Percentiles rank a stretch among this genome's conserved stretches.
phyloP scores from a whole-genome alignment of 306 rosid species.

The Begonia masoniana region DNA sequence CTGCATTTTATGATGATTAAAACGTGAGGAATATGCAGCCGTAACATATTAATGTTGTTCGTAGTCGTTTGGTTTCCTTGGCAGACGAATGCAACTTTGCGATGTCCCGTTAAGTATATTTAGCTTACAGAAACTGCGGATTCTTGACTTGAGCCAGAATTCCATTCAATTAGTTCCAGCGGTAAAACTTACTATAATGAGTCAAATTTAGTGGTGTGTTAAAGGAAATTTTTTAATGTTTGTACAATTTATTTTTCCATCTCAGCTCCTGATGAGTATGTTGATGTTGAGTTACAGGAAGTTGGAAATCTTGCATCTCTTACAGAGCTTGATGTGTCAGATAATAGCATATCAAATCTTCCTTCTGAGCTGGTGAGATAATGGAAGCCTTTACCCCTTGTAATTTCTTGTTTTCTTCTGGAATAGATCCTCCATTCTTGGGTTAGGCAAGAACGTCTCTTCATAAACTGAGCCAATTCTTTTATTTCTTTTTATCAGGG shows the following conservation, averaged over 20 bases:
- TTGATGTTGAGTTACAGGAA: slow-evolving; percentile 39
- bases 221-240: not conserved
- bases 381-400: not conserved
- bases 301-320: slow-evolving; percentile 55
- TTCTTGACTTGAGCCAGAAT: slow-evolving; percentile 83
- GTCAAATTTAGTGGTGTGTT: not conserved
- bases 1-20: slow-evolving; percentile 7
- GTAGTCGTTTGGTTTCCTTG: slow-evolving; percentile 11
- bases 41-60: not conserved
- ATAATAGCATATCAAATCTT: slow-evolving; percentile 68
- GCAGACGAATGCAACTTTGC: slow-evolving; percentile 56
- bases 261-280: slow-evolving; percentile 2
- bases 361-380: slow-evolving; percentile 79
- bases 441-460: no score
- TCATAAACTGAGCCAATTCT: slow-evolving; percentile 4
- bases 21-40: not conserved
- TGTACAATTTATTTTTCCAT: not conserved
- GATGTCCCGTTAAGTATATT: slow-evolving; percentile 66
- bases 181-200: slow-evolving; percentile 27
- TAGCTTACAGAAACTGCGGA: slow-evolving; percentile 43
- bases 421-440: no score
- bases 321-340: slow-evolving; percentile 63
- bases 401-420: no score
- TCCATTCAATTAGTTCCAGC: slow-evolving; percentile 62
- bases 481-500: slow-evolving; percentile 45